Evolutionary conservation across 441 rosid genomes (phyloP).

Genomic region (Brassica balearica): DNA sequence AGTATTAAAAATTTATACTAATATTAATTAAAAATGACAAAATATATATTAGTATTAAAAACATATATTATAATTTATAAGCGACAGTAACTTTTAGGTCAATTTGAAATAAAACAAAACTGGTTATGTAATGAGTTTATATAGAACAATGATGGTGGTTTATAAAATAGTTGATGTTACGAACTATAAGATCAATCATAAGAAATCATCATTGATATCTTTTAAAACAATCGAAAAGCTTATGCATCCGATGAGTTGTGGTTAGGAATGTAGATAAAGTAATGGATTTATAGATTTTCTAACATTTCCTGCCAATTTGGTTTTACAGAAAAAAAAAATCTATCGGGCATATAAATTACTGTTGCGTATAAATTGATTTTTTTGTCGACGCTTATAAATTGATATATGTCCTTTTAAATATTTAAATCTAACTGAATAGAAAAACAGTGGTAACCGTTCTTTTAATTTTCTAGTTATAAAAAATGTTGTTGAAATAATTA

Average conservation of each 20-base stretch:
- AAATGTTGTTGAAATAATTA: conserved; percentile 16
- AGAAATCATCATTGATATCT: not conserved
- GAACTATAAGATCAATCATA: not conserved
- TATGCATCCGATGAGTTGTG: conserved; percentile 5
- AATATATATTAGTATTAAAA: too few species aligned
- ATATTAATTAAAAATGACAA: too few species aligned
- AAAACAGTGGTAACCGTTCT: not conserved
- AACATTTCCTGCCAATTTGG: not conserved
- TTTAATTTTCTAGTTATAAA: conserved; percentile 5
- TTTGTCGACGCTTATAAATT: too few species aligned
- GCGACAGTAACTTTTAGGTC: not conserved
- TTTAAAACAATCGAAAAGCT: not conserved
- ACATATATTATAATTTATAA: too few species aligned
- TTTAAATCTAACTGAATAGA: not conserved
- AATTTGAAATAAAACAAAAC: not conserved
- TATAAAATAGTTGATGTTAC: not conserved
- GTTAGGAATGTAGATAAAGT: conserved; percentile 21
- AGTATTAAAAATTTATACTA: not conserved
- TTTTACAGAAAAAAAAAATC: not conserved
- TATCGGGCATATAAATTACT: not conserved
- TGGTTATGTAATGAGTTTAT: not conserved
- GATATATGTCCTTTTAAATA: not conserved
- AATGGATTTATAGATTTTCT: not conserved
- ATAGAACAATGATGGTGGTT: not conserved
- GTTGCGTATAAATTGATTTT: not conserved